Evolutionary conservation across 495 filamentous ascomycete genomes (phyloP), one percentile per base, ranked within the genome.

Genomic region (Trichoderma asperelloides): DNA sequence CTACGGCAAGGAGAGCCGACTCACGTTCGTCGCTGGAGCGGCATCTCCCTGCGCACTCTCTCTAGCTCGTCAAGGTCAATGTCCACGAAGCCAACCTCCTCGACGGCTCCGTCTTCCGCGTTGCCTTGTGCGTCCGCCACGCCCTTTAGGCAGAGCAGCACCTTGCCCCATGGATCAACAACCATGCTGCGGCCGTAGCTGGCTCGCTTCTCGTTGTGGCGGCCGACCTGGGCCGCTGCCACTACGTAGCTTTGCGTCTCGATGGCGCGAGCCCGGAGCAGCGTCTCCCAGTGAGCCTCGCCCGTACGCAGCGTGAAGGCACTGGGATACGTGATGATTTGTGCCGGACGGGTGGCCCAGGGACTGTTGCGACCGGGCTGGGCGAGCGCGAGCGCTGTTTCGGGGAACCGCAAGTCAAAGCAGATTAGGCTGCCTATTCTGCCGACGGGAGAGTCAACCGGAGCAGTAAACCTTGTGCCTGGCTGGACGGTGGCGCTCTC

Each of bases 171-270:
- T 0, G 94, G 94, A 71, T 89, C 87, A 21, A 97, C 82, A 45
- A 96, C 88, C 82, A 96, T 88, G 63, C 91, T 90, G 75, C 93
- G 89, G 0, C 95, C 95, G 77, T 96, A 97, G 78, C 91, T 96
- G 30, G 80, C 80, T 62, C 94, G 78, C 73, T 87, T 89, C 71
- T 89, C 88, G 73, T 91, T 93, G 75, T 98, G 94, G 21, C 71
- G 72, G 21, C 91, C 91, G 33, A 87, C 86, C 73, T 97, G 94
- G 3, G 95, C 95, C 0, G 95, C 90, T 15, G 93, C 94, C 68
- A 98, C 76, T 13, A 97, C 89, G 79, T 89, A 98, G 3, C 84
- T 82, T 74, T 97, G 93, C 0, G 89, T 93, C 77, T 98, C 95
- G 65, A 98, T 92, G 11, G 94, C 95, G 64, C 94, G 82, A 2